Conservation (phyloP, 208 protist species). For the Borovskyia barvae region DNA sequence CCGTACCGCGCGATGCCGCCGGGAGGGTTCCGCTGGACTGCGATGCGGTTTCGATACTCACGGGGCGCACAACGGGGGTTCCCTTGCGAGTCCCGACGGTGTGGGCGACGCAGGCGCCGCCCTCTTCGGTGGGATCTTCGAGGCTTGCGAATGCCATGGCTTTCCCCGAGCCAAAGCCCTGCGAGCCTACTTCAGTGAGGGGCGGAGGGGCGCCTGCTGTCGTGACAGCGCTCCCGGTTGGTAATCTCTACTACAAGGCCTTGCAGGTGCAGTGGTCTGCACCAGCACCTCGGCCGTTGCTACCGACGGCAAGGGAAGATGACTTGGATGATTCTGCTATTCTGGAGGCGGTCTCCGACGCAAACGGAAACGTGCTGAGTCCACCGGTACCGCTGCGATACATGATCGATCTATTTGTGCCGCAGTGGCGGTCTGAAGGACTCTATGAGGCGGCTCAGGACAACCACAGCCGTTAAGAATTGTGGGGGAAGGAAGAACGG, state of each 20-base stretch:
- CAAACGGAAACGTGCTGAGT: constrained; percentile 26
- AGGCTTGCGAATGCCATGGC: too few relatives aligned
- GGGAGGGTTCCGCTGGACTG: constrained; percentile 12
- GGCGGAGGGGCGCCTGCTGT: not conserved
- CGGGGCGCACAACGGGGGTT: constrained; percentile 38
- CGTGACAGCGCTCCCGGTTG: constrained; percentile 37
- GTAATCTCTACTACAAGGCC: constrained; percentile 47
- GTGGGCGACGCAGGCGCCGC: not conserved
- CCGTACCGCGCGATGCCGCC: not conserved
- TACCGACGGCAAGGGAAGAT: constrained; percentile 28
- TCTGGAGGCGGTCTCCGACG: constrained; percentile 35
- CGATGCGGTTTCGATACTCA: constrained; percentile 20
- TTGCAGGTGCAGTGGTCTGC: constrained; percentile 42
- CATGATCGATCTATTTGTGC: constrained; percentile 68
- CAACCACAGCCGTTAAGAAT: too few relatives aligned
- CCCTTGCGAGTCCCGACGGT: constrained; percentile 19
- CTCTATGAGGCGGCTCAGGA: constrained; percentile 43
- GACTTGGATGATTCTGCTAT: constrained; percentile 48
- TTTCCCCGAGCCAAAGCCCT: too few relatives aligned
- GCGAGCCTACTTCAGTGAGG: too few relatives aligned
- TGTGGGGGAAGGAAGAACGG: too few relatives aligned
- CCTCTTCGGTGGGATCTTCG: too few relatives aligned
- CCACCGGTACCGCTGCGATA: constrained; percentile 64
- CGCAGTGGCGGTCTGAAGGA: constrained; percentile 66
- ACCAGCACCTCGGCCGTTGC: constrained; percentile 14